Evolutionary conservation across 345 rosid species (phyloP), one percentile per base, ranked within the genome.

Genomic region (Punica granatum): DNA sequence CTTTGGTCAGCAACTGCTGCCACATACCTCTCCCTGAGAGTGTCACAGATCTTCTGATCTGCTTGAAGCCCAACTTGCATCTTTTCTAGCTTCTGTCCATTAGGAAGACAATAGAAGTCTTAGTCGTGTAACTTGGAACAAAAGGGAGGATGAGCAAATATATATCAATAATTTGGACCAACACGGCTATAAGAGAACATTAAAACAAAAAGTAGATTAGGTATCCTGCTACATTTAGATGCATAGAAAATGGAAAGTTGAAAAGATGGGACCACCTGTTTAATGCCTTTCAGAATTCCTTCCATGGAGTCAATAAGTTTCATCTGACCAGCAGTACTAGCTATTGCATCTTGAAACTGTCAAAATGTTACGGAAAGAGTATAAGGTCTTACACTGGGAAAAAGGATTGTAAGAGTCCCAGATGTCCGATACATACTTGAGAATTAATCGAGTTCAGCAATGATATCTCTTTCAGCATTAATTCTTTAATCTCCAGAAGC

Each of bases 381-480:
- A 26, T 56, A 28, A 13, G 13, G 11, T 48, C 66, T 54, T 41
- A 72, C 37, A 37, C 46, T 23, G 14, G 19, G 39, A 14, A 53
- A 69, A 46, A 59, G 62, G 18, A 12, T 15, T 53, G 30, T 30
- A 48, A 66, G 39, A 15, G 34, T 21, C 28, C 12, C 12, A 51
- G 61, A 49, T 21, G 21, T 32, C 19, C 30, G 41, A 19, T 53
- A 37, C 23, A 31, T 60, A 88, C 96, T 97, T 87, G 97, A 36
- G 92, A 84, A 77, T 82, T 85, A 67, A 90, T 84, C 19, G 96
- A 93, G 74, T 86, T 87, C 71, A 90, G 70, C 67, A 93, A 83
- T 21, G 93, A 88, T 25, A 80, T 87, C 79, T 93, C 96, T 76
- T 93, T 93, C 49, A 84, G 87, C 96, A 88, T 90, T 78, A 87